Evolutionary conservation across 768 basidiomycete species (phyloP), one percentile per base, ranked within the genome.

Genomic region (Nidularia pulvinata): DNA sequence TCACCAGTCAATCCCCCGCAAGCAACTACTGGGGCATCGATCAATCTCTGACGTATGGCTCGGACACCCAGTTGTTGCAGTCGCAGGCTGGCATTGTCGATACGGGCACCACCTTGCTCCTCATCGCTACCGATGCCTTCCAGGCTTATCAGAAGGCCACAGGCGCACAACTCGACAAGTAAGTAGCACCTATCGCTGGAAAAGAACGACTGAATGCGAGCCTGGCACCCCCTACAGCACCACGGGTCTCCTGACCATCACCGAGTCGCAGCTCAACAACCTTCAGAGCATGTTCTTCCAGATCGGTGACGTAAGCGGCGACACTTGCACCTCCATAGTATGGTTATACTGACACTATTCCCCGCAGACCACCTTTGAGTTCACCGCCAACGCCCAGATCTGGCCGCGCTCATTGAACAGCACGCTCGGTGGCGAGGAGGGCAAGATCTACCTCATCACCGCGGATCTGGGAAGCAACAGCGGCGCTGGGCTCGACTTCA

Each of bases 351-450:
- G 25, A 11, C 13, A 4, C 10, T n/a, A n/a, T 30, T 30, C 25
- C 25, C 10, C 25, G 14, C 52, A 81, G 75, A 66, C 70, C 30
- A 76, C 73, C 6, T 83, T 74, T 55, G 79, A 82, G 61, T 61
- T 87, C 50, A 82, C 80, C 1, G 59, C 79, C 5, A 83, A 85
- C 54, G 84, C 84, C 0, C 85, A 88, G 69, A 81, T 84, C 54
- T 87, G 85, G 83, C 85, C 84, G 1, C 78, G 82, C 34, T 59
- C 69, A 1, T 67, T 80, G 56, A 86, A 88, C 66, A 63, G 65
- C 6, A 61, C 62, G 22, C 68, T 88, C 7, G 84, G 84, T 47
- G 86, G 86, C 45, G 62, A 75, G 25, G 64, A 62, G 4, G 63
- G 64, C 55, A 71, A 73, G 56, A 86, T 85, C 56, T 85, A 85